These are phyloP conservation scores for Hypoxylon sp. DNA, from an alignment of 2,329 filamentous ascomycete genomes.

Conservation along the genomic window DNA sequence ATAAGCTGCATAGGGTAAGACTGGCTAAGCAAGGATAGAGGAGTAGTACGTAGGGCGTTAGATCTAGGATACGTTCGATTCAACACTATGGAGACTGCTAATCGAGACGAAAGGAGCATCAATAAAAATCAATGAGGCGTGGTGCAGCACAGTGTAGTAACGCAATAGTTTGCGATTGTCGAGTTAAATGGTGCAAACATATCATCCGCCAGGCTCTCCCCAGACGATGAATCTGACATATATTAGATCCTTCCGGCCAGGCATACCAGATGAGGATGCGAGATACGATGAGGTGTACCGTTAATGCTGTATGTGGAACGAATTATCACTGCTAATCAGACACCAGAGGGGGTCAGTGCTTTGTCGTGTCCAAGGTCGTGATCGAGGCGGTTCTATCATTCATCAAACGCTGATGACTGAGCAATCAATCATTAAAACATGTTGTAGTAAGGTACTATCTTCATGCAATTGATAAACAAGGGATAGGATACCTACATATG, in stretches of 20 bases:
- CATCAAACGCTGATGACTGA: constrained; percentile 20
- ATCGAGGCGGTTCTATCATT: constrained; percentile 22
- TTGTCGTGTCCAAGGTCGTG: constrained; percentile 3
- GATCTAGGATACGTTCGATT: constrained; percentile 5
- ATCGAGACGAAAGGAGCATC: constrained; percentile 20
- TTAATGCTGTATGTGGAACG: constrained; percentile 35
- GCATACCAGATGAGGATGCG: constrained; percentile 33
- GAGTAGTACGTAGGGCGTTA: constrained; percentile 7
- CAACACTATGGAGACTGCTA: constrained; percentile 18
- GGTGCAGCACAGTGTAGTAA: constrained; percentile 25
- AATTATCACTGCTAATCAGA: constrained; percentile 21
- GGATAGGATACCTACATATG: constrained; percentile 14
- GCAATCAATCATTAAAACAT: constrained; percentile 28
- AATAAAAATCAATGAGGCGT: constrained; percentile 22
- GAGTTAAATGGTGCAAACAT: constrained; percentile 40
- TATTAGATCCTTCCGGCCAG: constrained; percentile 41
- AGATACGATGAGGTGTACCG: constrained; percentile 28
- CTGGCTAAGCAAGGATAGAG: constrained; percentile 15
- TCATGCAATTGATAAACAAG: constrained; percentile 26
- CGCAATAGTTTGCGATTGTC: constrained; percentile 31
- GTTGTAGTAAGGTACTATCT: constrained; percentile 20
- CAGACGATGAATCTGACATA: constrained; percentile 44
- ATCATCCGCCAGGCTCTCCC: constrained; percentile 35
- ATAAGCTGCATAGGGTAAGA: constrained; percentile 6
- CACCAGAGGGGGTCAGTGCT: constrained; percentile 23